Evolutionary conservation across 345 rosid genomes (phyloP).

Genomic region (Eucalyptus rudis): DNA sequence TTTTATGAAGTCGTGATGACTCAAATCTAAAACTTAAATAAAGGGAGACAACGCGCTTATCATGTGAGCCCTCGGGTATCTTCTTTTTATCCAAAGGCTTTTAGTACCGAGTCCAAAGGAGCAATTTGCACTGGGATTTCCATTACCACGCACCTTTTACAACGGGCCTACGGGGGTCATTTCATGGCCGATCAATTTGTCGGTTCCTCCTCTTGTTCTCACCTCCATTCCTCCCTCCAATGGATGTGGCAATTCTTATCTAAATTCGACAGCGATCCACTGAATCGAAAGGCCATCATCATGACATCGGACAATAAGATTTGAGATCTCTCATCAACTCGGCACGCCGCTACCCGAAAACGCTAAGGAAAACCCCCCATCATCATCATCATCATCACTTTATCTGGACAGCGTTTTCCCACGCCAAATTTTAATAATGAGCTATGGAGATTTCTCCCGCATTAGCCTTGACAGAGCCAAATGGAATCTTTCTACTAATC

Average conservation of each 20-base stretch:
- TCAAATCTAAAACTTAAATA: background rate
- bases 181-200: background rate
- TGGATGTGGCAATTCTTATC: background rate
- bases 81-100: background rate
- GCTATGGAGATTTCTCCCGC: background rate
- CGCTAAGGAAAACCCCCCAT: background rate
- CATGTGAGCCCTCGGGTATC: background rate
- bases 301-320: background rate
- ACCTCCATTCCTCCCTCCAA: background rate
- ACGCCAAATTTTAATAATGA: background rate
- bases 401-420: background rate
- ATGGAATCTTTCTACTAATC: background rate
- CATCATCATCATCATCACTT: background rate
- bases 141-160: background rate
- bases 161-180: background rate
- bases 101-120: background rate
- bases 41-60: background rate
- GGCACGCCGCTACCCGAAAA: background rate
- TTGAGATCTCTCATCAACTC: background rate
- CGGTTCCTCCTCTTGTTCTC: background rate
- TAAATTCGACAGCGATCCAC: background rate
- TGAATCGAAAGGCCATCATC: background rate
- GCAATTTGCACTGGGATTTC: background rate
- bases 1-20: background rate
- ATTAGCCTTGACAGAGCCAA: background rate